Percentiles rank a stretch among this genome's conserved stretches.
These are phyloP conservation scores for Sapria himalayana DNA, from an alignment of 345 rosid genomes.

Conservation along the genomic window DNA sequence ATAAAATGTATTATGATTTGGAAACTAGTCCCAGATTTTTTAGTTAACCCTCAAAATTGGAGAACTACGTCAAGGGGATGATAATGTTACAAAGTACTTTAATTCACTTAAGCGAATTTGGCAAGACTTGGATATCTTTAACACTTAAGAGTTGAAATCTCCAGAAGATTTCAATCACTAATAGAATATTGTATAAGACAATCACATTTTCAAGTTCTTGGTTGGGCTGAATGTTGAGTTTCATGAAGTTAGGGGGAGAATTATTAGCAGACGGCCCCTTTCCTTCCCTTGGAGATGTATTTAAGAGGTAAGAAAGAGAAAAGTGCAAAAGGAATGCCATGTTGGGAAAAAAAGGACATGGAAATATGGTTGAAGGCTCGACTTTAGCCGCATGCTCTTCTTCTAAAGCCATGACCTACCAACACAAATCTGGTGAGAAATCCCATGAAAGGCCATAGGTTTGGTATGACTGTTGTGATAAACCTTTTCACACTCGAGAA, in stretches of 20 bases:
- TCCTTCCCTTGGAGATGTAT: too few relatives aligned
- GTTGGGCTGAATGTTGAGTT: conserved; percentile 1
- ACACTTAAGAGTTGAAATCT: background rate
- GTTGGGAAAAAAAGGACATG: background rate
- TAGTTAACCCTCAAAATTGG: background rate
- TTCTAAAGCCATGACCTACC: background rate
- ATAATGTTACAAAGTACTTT: background rate
- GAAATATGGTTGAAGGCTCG: background rate
- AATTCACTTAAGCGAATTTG: background rate
- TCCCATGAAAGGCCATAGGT: too few relatives aligned
- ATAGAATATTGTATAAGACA: background rate
- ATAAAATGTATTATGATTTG: background rate
- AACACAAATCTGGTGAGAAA: background rate
- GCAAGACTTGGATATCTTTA: background rate
- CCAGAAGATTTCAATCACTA: background rate
- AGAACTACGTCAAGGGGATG: background rate
- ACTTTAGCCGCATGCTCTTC: background rate
- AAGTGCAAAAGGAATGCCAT: background rate
- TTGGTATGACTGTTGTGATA: background rate
- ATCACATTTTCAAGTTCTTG: background rate
- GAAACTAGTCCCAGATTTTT: conserved; percentile 3
- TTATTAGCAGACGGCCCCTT: background rate
- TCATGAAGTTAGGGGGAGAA: background rate
- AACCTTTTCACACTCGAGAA: background rate
- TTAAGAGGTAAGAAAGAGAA: too few relatives aligned